Percentiles rank a stretch among this genome's conserved stretches.
Conservation (phyloP, 148 eudicot genomes). For the Vaccinium darrowii region DNA sequence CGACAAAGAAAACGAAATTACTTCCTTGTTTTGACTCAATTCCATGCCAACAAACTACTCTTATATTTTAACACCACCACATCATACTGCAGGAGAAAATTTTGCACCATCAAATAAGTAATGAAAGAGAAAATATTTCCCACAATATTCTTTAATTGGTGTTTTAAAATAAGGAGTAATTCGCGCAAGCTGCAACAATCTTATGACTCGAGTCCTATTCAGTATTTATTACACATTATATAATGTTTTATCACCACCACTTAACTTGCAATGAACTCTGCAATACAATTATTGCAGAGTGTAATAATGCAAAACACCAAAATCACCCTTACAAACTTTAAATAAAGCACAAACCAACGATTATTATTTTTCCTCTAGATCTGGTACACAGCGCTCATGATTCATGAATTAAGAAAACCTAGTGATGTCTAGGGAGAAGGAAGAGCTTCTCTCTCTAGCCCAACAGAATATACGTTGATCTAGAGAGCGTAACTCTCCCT, state of each 20-base stretch:
- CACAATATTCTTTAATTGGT: neutral
- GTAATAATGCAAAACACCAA: too few species aligned
- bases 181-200: neutral
- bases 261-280: neutral
- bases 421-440: neutral
- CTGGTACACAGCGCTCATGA: too few species aligned
- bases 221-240: neutral
- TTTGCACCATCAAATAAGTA: neutral
- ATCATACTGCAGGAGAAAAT: neutral
- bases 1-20: neutral
- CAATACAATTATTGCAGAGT: neutral
- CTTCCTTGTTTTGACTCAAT: neutral
- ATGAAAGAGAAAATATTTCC: neutral
- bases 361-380: too few species aligned
- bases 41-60: neutral
- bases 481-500: neutral
- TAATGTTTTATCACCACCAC: neutral
- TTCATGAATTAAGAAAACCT: too few species aligned
- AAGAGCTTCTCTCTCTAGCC: neutral
- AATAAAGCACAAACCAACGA: too few species aligned
- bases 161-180: neutral
- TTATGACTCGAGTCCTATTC: neutral
- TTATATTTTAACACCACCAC: neutral
- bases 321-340: too few species aligned
- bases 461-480: neutral